Conservation (phyloP, 805 yeast species). For the Cyberlindnera americana region DNA sequence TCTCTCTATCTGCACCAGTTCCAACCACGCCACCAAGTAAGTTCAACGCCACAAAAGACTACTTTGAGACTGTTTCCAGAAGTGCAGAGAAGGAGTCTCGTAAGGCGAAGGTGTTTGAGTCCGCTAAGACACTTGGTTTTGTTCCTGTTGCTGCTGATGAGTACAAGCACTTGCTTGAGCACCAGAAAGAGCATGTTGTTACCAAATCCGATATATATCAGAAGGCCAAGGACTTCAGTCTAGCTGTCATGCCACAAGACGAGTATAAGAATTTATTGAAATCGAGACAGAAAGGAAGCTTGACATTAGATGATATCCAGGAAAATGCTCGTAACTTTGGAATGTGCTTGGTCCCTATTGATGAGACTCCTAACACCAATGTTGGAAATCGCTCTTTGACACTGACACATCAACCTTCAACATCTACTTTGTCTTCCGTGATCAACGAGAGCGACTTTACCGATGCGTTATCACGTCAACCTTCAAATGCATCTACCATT, state of each 20-base stretch:
- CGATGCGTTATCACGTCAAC: constrained; percentile 29
- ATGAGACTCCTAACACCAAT: background rate
- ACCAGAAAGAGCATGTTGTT: constrained; percentile 29
- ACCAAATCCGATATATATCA: constrained; percentile 33
- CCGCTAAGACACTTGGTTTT: constrained; percentile 33
- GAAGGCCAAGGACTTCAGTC: constrained; percentile 38
- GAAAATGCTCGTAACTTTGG: constrained; percentile 34
- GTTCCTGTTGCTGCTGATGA: constrained; percentile 34
- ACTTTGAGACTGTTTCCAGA: constrained; percentile 31
- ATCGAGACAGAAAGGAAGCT: constrained; percentile 24
- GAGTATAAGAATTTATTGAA: constrained; percentile 38
- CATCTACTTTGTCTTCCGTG: constrained; percentile 23
- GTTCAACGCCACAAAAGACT: constrained; percentile 33
- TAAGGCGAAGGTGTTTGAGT: constrained; percentile 30
- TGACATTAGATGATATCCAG: constrained; percentile 31
- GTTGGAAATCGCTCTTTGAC: constrained; percentile 11
- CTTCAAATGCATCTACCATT: constrained; percentile 26
- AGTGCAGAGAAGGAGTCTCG: constrained; percentile 26
- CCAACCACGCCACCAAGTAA: constrained; percentile 26
- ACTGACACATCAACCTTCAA: constrained; percentile 18
- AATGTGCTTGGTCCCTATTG: constrained; percentile 31
- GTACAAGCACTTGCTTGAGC: constrained; percentile 30
- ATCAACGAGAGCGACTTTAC: constrained; percentile 29
- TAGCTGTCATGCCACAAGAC: constrained; percentile 41
- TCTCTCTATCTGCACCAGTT: background rate